Evolutionary conservation across 31 red algal genomes (phyloP), one percentile per base, ranked within the genome.

Genomic region (Bonnemaisonia californica): DNA sequence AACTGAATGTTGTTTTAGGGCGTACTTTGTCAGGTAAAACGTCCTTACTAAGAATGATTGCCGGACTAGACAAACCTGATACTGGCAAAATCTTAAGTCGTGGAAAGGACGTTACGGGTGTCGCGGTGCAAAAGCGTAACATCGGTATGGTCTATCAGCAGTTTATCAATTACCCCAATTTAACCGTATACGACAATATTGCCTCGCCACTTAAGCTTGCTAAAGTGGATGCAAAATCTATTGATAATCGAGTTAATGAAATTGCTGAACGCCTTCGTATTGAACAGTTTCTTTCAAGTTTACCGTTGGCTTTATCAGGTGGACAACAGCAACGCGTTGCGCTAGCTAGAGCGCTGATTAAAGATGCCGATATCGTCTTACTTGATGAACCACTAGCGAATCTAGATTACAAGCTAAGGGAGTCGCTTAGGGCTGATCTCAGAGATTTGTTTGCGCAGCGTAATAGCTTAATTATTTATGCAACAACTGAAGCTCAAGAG

Each of bases 91-190:
- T 88, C n/a, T n/a, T 74, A 3, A 37, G 87, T 12, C 51, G 55
- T 33, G 84, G 67, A 19, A 38, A 71, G 19, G 81, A 65, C 34
- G 55, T 80, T 19, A 85, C 24, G 2, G 69, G 87, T 28, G 47
- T 87, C 38, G 48, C 34, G 31, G 47, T 62, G 2, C 42, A 88
- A 27, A 64, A 87, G 39, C 80, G 84, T 13, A 35, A 35, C 24
- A 88, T 88, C 24, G 84, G 47, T 21, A 82, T 88, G 75, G 84
- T 88, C 21, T 88, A 88, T 58, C 84, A 88, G 57, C 42, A 78
- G 12, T 88, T 88, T 42, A 81, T 81, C 13, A 24, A 88, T 3
- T 88, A 41, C 42, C 75, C 40, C 12, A 80, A 88, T 47, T 69
- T 86, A 57, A 88, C 84, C 1, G 84, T 88, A 4, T 63, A 37